These are phyloP conservation scores for Phaffia rhodozyma DNA, from an alignment of 1,284 basidiomycete genomes.

Conservation along the genomic window DNA sequence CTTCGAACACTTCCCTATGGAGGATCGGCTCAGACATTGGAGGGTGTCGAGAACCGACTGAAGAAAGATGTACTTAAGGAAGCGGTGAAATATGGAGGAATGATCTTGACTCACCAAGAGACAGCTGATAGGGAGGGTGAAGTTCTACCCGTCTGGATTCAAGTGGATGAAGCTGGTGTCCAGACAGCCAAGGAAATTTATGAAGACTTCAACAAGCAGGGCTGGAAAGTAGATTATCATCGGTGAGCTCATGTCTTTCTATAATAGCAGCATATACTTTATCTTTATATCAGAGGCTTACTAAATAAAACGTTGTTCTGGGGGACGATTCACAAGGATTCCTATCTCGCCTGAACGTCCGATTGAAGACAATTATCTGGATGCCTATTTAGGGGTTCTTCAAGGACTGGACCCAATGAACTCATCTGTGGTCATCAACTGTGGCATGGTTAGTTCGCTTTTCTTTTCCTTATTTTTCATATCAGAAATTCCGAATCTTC, in stretches of 20 bases:
- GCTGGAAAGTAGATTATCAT: conserved; percentile 82
- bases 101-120: conserved; percentile 78
- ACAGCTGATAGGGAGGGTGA: conserved; percentile 52
- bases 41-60: conserved; percentile 82
- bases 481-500: no score
- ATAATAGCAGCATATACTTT: neutral
- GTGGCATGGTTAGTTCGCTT: conserved; percentile 57
- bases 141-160: conserved; percentile 88
- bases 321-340: conserved; percentile 44
- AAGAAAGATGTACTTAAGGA: conserved; percentile 92
- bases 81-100: conserved; percentile 69
- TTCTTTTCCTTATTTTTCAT: neutral
- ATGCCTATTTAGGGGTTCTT: conserved; percentile 78
- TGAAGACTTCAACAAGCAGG: conserved; percentile 61
- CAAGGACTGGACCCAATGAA: conserved; percentile 50
- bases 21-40: conserved; percentile 85
- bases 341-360: conserved; percentile 83
- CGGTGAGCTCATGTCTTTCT: conserved; percentile 37
- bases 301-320: conserved; percentile 20
- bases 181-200: conserved; percentile 81
- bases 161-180: conserved; percentile 72
- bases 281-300: neutral
- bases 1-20: conserved; percentile 69
- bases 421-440: conserved; percentile 86
- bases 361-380: conserved; percentile 88